These are phyloP conservation scores for Saccharomycopsis selenospora DNA, from an alignment of 805 yeast species.

Conservation along the genomic window DNA sequence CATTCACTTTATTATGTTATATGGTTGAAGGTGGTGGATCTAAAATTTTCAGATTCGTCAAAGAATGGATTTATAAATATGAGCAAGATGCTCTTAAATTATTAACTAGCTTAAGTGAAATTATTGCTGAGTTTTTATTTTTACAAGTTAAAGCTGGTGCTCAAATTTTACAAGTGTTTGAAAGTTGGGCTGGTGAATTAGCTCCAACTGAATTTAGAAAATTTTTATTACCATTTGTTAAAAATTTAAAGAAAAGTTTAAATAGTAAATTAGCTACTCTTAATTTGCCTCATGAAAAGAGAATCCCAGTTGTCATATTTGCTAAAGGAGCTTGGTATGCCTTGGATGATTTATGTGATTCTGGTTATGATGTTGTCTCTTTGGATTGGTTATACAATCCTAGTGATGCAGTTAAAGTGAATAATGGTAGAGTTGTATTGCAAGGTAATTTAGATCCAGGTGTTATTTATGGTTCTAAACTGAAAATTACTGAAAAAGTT, in stretches of 20 bases:
- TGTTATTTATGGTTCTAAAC: slow-evolving; percentile 82
- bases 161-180: slow-evolving; percentile 94
- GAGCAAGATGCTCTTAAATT: slow-evolving; percentile 65
- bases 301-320: slow-evolving; percentile 81
- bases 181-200: slow-evolving; percentile 96
- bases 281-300: slow-evolving; percentile 22
- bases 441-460: slow-evolving; percentile 98
- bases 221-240: slow-evolving; percentile 81
- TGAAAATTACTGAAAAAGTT: slow-evolving; percentile 70
- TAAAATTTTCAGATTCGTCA: slow-evolving; percentile 81
- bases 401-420: slow-evolving; percentile 68
- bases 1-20: slow-evolving; percentile 94
- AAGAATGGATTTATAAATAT: slow-evolving; percentile 83
- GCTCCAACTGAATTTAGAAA: slow-evolving; percentile 84
- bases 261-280: slow-evolving; percentile 36
- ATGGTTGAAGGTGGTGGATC: slow-evolving; percentile 98
- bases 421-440: slow-evolving; percentile 68
- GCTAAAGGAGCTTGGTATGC: slow-evolving; percentile 99
- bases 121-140: slow-evolving; percentile 86
- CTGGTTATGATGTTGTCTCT: slow-evolving; percentile 83
- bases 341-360: slow-evolving; percentile 68
- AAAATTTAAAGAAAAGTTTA: slow-evolving; percentile 55
- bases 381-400: slow-evolving; percentile 91
- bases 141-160: slow-evolving; percentile 97
- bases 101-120: slow-evolving; percentile 73